These are phyloP conservation scores for Silene noctiflora DNA, from an alignment of 179 eudicot species.

Conservation along the genomic window DNA sequence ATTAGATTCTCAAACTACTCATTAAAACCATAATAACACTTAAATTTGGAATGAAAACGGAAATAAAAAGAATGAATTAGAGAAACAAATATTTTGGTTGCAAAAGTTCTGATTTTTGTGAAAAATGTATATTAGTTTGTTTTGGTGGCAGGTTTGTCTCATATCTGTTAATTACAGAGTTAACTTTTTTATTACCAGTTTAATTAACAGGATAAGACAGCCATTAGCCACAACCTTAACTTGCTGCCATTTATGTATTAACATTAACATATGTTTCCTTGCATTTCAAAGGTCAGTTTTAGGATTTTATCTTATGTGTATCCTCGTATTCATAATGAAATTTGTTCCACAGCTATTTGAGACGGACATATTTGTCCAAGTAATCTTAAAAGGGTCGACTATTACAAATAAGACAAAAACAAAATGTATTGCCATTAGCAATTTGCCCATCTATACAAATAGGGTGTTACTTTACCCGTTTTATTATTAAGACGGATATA, in stretches of 20 bases:
- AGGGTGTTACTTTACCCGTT: too few relatives aligned
- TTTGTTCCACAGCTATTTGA: too few relatives aligned
- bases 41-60: not conserved
- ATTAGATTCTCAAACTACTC: conserved; percentile 7
- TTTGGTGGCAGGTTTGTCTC: not conserved
- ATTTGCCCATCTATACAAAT: too few relatives aligned
- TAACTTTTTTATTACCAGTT: not conserved
- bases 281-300: not conserved
- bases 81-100: conserved; percentile 18
- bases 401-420: too few relatives aligned
- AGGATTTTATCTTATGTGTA: not conserved
- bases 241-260: not conserved
- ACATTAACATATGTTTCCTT: not conserved
- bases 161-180: conserved; percentile 1
- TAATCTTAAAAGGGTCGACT: too few relatives aligned
- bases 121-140: not conserved
- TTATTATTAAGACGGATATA: too few relatives aligned
- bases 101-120: conserved; percentile 17
- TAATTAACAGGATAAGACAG: conserved; percentile 11
- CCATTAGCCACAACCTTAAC: conserved; percentile 13
- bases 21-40: not conserved
- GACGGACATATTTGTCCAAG: too few relatives aligned
- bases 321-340: too few relatives aligned
- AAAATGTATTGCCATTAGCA: too few relatives aligned
- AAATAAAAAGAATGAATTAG: not conserved